Base-by-base conservation (phyloP, 2,329 filamentous ascomycete genomes). In the Dryadomyces sulphureus region DNA sequence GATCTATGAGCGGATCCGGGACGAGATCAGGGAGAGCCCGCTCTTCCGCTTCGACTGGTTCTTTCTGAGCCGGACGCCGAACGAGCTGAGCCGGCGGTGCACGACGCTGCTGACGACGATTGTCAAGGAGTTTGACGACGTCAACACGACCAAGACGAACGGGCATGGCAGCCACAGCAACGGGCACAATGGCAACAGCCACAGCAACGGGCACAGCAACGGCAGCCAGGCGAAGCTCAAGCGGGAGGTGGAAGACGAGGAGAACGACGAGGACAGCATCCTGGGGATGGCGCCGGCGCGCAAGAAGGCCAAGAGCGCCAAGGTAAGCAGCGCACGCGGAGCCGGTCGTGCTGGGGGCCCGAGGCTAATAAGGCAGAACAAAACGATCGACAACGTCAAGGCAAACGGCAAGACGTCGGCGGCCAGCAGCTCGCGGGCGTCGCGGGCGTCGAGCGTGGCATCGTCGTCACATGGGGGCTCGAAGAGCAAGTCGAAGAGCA, bases 21-120 rank as follows among this genome's bases (percentile, higher is more conserved):
- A 96, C 53, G 92, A 96, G 60, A 94, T 98, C 53, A 83, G 89
- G 30, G 88, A 95, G 53, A 90, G 83, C 47, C 89, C 92, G 9
- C 70, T 98, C 4, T 98, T 98, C 74, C 80, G 92, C 35, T 98
- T 98, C 57, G 92, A 98, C 61, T 98, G 93, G 93, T 98, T 98
- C 69, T 95, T 98, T 71, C 73, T 98, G 36, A 94, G 86, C 61
- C 79, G 92, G 40, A 98, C 90, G 4, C 87, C 92, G 0, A 81
- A 89, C 43, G 92, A 98, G 64, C 83, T 98, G 55, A 84, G 87
- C 50, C 81, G 92, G 55, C 79, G 93, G 45, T 96, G 92, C 66
- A 93, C 85, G 27, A 98, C 93, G 1, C 73, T 98, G 45, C 77
- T 98, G 52, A 94, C 90, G 32, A 94, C 92, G 0, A 87, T 98